Evolutionary conservation across 345 rosid genomes (phyloP).

Genomic region (Adansonia digitata): DNA sequence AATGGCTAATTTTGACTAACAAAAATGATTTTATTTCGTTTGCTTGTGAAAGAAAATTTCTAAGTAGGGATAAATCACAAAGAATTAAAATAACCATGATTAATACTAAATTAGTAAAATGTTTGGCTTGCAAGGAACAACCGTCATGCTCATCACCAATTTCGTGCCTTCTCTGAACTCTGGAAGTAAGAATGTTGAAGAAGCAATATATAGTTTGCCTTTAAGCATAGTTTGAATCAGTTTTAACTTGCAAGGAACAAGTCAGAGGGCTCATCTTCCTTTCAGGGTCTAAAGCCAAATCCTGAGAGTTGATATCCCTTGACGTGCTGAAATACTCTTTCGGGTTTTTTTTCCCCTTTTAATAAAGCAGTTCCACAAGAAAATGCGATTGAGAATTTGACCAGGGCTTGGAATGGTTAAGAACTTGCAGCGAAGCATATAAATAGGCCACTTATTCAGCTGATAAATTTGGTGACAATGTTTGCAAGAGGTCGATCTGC

Average conservation of each 20-base stretch:
- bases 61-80: too few relatives aligned
- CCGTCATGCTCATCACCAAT: background rate
- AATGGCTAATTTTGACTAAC: too few relatives aligned
- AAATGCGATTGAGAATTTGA: background rate
- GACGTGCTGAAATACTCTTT: background rate
- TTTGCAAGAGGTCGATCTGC: background rate
- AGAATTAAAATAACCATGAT: too few relatives aligned
- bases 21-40: too few relatives aligned
- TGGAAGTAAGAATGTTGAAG: background rate
- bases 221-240: background rate
- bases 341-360: background rate
- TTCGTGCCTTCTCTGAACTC: background rate
- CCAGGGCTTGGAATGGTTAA: background rate
- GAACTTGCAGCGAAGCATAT: background rate
- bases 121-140: background rate
- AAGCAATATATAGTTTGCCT: background rate
- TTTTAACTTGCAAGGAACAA: constrained; percentile 3
- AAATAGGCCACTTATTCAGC: background rate
- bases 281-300: background rate
- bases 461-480: background rate
- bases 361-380: background rate
- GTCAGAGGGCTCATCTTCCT: background rate
- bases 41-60: too few relatives aligned
- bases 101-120: too few relatives aligned
- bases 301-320: background rate